Evolutionary conservation across 164 flowering plant genomes (phyloP), one percentile per base, ranked within the genome.

Genomic region (Sextonia rubra): DNA sequence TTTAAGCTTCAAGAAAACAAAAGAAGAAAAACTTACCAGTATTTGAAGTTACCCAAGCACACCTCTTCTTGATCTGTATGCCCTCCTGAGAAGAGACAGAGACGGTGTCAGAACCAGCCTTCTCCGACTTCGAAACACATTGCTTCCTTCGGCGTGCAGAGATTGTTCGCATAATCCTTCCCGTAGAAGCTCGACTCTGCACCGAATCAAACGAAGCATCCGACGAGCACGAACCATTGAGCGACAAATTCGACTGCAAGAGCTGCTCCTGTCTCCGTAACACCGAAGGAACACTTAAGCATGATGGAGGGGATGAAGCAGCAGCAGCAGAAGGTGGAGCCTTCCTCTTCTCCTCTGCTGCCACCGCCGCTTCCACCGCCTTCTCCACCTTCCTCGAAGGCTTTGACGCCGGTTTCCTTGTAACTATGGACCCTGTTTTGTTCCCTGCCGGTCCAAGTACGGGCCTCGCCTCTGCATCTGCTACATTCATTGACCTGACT

Each of bases 41-140:
- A 73, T 84, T 89, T 2, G 88, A 78, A 1, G 97, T 92, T 52
- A 89, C 87, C 97, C 97, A 92, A 76, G 88, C 84, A 76, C 97
- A 92, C 71, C 94, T 81, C 80, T 80, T 89, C 77, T 85, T 88
- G 5, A 47, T 18, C 72, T 71, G 76, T 12, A 75, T 67, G 60
- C 66, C 67, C 74, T 80, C 84, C 69, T 44, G 48, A 3, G 81
- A 56, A 70, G 71, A 67, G 44, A 17, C 74, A n/a, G 69, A 60
- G 29, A 32, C 74, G 64, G 56, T 55, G 66, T 74, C 82, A 3
- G 75, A 18, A 44, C 47, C 79, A 74, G 73, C 75, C 72, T 62
- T 83, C 23, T 75, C 87, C 9, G 66, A 44, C 78, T 76, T 83
- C 27, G 77, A 20, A 26, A 71, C 76, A 66, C 71, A 69, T 32